phyloP scores from a whole-genome alignment of 768 basidiomycete genomes.

The Udeniomyces megalosporus region DNA sequence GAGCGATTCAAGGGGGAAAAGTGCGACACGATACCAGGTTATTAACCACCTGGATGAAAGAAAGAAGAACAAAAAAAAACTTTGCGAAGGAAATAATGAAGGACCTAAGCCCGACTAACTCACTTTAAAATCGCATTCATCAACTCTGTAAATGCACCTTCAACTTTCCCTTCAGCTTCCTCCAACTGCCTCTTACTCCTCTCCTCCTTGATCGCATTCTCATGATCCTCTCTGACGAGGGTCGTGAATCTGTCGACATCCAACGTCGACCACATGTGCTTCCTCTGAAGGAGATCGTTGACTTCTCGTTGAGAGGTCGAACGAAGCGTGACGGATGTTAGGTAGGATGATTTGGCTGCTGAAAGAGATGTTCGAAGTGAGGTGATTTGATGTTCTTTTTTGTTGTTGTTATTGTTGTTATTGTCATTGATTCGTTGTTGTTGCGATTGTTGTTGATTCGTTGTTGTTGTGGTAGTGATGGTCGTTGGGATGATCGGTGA shows the following conservation, averaged over 20 bases:
- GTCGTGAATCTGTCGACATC: constrained; percentile 79
- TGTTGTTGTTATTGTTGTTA: too few relatives aligned
- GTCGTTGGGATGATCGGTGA: too few relatives aligned
- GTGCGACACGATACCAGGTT: neutral
- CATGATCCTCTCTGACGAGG: constrained; percentile 78
- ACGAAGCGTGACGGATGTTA: constrained; percentile 59
- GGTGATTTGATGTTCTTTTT: constrained; percentile 55
- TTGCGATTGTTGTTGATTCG: too few relatives aligned
- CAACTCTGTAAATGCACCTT: constrained; percentile 66
- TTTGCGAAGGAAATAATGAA: too few relatives aligned
- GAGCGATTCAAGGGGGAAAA: neutral
- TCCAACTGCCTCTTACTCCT: constrained; percentile 51
- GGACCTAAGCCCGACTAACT: neutral
- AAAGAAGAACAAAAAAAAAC: too few relatives aligned
- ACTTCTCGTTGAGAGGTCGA: constrained; percentile 84
- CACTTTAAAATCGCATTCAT: constrained; percentile 62
- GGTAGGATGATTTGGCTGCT: constrained; percentile 57
- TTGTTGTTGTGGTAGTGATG: too few relatives aligned
- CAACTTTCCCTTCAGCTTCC: constrained; percentile 60
- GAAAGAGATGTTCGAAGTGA: constrained; percentile 49
- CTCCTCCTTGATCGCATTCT: constrained; percentile 61
- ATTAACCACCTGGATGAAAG: too few relatives aligned
- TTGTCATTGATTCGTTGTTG: neutral
- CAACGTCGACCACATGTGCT: constrained; percentile 74
- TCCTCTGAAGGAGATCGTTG: constrained; percentile 85